phyloP scores from a whole-genome alignment of 2,329 filamentous ascomycete genomes.

The Phaeosphaeriaceae sp. region DNA sequence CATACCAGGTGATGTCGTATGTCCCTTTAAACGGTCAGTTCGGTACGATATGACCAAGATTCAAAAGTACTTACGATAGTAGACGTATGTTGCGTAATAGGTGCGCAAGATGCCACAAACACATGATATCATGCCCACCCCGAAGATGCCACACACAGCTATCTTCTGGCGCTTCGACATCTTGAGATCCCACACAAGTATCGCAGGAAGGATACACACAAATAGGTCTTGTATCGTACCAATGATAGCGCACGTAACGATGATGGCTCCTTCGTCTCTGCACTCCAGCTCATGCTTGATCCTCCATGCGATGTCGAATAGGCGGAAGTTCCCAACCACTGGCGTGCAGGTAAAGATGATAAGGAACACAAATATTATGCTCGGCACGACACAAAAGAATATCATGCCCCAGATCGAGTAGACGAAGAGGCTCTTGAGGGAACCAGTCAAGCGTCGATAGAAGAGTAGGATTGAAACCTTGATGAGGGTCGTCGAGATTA shows the following conservation, averaged over 20 bases:
- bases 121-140: constrained; percentile 50
- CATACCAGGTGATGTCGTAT: constrained; percentile 51
- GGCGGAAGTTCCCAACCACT: constrained; percentile 50
- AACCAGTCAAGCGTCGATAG: constrained; percentile 51
- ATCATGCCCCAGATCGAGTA: constrained; percentile 49
- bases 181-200: constrained; percentile 55
- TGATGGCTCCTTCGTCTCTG: constrained; percentile 47
- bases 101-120: constrained; percentile 47
- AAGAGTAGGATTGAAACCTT: constrained; percentile 46
- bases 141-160: constrained; percentile 54
- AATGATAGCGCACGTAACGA: constrained; percentile 48
- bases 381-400: constrained; percentile 47
- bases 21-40: constrained; percentile 24
- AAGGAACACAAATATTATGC: constrained; percentile 45
- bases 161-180: constrained; percentile 54
- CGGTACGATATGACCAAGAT: neutral
- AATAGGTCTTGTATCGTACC: constrained; percentile 51
- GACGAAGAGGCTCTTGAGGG: constrained; percentile 45
- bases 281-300: constrained; percentile 42
- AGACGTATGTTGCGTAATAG: constrained; percentile 45
- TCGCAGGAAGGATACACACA: constrained; percentile 50
- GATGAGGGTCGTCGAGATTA: constrained; percentile 30
- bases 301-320: constrained; percentile 44
- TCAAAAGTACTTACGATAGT: constrained; percentile 25
- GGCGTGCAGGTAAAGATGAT: constrained; percentile 49